Percentiles rank a stretch among this genome's conserved stretches.
These are phyloP conservation scores for Coniochaeta hoffmannii DNA, from an alignment of 2,329 filamentous ascomycete genomes.

Conservation along the genomic window DNA sequence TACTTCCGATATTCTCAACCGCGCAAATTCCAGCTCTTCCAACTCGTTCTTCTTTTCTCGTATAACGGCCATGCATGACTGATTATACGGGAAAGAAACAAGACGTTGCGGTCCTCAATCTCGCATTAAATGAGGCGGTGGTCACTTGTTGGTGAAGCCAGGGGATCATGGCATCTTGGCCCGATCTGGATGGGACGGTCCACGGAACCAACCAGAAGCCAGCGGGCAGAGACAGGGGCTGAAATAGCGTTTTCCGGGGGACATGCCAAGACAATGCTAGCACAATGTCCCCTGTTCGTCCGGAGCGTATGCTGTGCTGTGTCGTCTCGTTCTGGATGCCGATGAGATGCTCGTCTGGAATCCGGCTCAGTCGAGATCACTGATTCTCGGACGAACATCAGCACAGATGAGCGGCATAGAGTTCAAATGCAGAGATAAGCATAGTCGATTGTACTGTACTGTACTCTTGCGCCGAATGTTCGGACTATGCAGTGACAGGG, in stretches of 20 bases:
- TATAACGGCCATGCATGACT: too few species aligned
- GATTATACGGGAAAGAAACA: too few species aligned
- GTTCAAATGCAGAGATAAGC: not conserved
- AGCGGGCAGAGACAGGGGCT: not conserved
- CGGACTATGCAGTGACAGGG: not conserved
- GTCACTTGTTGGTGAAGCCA: not conserved
- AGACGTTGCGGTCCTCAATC: too few species aligned
- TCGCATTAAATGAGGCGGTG: not conserved
- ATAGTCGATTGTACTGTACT: not conserved
- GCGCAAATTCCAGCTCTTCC: too few species aligned
- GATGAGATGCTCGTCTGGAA: not conserved
- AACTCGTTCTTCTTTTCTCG: too few species aligned
- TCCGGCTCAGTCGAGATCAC: not conserved
- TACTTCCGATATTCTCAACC: too few species aligned
- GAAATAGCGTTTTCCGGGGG: slow-evolving; percentile 1
- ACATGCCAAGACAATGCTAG: not conserved
- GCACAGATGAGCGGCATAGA: not conserved
- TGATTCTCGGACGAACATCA: not conserved
- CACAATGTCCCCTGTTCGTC: not conserved
- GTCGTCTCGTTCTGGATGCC: too few species aligned
- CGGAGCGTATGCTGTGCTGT: not conserved
- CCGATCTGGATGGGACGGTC: not conserved
- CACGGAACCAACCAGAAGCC: not conserved
- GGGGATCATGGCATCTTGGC: not conserved
- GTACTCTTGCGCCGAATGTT: not conserved